phyloP scores from a whole-genome alignment of 495 filamentous ascomycete species.

The Hypomontagnella submonticulosa region DNA sequence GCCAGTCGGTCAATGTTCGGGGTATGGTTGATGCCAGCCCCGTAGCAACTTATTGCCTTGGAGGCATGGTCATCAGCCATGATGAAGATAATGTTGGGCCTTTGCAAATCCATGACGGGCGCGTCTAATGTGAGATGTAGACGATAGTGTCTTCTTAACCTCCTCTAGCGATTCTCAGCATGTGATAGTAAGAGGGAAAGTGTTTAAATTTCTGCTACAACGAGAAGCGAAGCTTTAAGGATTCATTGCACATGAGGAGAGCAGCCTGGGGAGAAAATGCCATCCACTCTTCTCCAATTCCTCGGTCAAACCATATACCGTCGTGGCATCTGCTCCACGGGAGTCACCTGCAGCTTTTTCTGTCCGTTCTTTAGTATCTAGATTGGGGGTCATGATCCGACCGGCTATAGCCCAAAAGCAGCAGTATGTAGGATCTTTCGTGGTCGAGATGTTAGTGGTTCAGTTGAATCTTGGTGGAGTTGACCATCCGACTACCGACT shows the following conservation, averaged over 20 bases:
- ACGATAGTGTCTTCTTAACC: neutral
- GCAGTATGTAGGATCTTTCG: neutral
- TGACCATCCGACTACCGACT: constrained; percentile 17
- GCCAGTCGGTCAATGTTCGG: constrained; percentile 57
- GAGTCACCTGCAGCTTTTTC: neutral
- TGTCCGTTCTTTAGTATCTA: neutral
- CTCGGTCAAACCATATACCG: constrained; percentile 3
- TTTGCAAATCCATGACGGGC: constrained; percentile 16
- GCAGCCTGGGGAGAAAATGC: neutral
- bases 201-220: neutral
- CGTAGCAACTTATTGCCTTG: constrained; percentile 56
- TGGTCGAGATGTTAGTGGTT: constrained; percentile 1
- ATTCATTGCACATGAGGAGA: neutral
- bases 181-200: neutral
- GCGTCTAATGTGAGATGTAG: neutral
- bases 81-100: constrained; percentile 59
- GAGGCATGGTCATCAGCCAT: constrained; percentile 62
- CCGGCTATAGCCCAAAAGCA: neutral
- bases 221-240: neutral
- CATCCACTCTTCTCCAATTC: neutral
- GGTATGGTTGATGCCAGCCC: constrained; percentile 57
- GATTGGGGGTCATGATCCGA: neutral
- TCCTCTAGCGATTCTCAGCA: neutral
- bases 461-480: neutral
- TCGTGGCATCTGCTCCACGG: neutral